Base-by-base conservation (phyloP, 768 basidiomycete genomes). In the Auricularia auricula-judae region DNA sequence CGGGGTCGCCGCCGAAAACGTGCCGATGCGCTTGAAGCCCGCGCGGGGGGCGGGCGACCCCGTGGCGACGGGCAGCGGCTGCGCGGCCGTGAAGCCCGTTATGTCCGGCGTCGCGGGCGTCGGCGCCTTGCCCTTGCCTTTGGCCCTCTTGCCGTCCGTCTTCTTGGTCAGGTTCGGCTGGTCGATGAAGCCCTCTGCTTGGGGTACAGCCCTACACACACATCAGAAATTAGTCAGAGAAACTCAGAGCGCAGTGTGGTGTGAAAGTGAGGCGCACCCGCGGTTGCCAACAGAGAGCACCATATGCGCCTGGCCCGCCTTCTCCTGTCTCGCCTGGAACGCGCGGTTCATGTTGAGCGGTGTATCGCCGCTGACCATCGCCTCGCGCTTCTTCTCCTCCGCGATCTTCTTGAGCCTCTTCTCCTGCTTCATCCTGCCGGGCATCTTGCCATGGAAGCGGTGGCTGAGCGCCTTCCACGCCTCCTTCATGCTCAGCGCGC, bases 381-480 rank as follows among this genome's bases (percentile, higher is more conserved):
- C 89, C 65, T 85, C 85, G 72, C 93, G 84, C 80, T 97, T 98
- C 74, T 89, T 85, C 79, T 99, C 97, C 70, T 98, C 95, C n/a
- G 87, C 91, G 68, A 98, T 98, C 79, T 90, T 94, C 83, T 95
- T 94, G 68, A 98, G 71, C 66, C 93, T 82, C 75, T 98, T 98
- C 80, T 98, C 96, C 29, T 89, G 94, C 82, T 98, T 98, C 85
- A 90, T 91, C 78, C 88, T 91, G 11, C 97, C 97, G 1, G 91
- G 91, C 2, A 93, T 93, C 75, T 98, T 98, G 42, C 97, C 97
- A 69, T 99, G 97, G 85, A 99, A 98, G 72, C 92, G 91, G 74
- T 99, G 97, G 54, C 91, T 94, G 53, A 99, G 78, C 18, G 93
- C 92, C 77, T 98, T 98, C 95, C 96, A 98, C 4, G 96, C 95